A percentile compares a stretch with the other conserved stretches of the same genome.
phyloP scores from a whole-genome alignment of 495 filamentous ascomycete species.

The Aspergillus nidulans region DNA sequence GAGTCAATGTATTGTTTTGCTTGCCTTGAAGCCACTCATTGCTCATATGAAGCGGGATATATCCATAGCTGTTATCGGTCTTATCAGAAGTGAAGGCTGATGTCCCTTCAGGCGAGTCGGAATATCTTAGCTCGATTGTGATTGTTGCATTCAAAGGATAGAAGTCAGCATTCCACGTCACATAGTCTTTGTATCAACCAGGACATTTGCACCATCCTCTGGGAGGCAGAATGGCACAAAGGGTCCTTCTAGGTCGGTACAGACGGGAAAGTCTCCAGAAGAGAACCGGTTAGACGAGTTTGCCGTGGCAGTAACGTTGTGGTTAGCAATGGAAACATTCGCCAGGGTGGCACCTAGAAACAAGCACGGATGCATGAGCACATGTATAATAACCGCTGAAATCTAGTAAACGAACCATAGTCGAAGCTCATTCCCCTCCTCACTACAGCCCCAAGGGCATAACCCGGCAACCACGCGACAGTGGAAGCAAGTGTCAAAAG shows the following conservation, averaged over 20 bases:
- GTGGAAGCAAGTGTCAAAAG: background rate
- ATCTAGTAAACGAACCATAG: conserved; percentile 1
- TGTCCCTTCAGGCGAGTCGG: conserved; percentile 22
- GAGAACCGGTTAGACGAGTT: conserved; percentile 45
- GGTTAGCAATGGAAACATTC: conserved; percentile 3
- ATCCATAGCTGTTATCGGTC: conserved; percentile 36
- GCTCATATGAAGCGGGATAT: conserved; percentile 29
- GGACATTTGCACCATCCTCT: conserved; percentile 27
- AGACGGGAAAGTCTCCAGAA: conserved; percentile 44
- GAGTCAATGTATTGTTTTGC: conserved; percentile 24
- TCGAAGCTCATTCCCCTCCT: conserved; percentile 3
- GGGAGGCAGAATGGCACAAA: conserved; percentile 38
- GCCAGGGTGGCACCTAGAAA: background rate
- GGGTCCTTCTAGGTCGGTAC: conserved; percentile 21
- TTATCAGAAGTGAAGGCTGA: conserved; percentile 34
- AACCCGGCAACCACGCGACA: background rate
- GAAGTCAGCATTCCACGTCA: conserved; percentile 41
- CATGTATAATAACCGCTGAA: background rate
- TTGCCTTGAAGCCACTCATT: conserved; percentile 35
- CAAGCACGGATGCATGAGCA: background rate
- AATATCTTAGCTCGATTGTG: conserved; percentile 34
- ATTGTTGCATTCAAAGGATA: conserved; percentile 39
- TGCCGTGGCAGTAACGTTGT: background rate
- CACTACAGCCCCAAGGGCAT: conserved; percentile 1
- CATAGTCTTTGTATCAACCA: conserved; percentile 40